A percentile compares a stretch with the other conserved stretches of the same genome.
Conservation (phyloP, 306 rosid genomes). For the Dalbergia cochinchinensis region DNA sequence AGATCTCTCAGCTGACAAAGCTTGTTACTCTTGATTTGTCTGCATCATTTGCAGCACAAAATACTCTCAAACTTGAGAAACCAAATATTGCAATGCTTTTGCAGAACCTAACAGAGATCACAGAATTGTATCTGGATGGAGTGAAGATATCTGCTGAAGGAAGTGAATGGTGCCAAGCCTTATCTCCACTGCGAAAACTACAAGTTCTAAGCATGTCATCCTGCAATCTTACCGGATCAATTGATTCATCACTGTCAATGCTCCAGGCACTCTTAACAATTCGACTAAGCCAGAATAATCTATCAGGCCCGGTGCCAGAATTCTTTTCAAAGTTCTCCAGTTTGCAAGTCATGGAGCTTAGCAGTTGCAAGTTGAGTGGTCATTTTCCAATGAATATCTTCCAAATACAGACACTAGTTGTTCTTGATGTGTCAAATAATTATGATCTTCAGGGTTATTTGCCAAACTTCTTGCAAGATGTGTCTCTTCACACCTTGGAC, state of each 20-base stretch:
- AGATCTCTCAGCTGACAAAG: slow-evolving; percentile 46
- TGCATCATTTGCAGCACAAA: neutral
- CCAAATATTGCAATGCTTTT: slow-evolving; percentile 36
- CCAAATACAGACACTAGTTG: neutral
- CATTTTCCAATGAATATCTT: slow-evolving; percentile 36
- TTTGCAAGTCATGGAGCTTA: slow-evolving; percentile 28
- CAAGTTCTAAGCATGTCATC: slow-evolving; percentile 44
- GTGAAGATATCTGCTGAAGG: slow-evolving; percentile 48
- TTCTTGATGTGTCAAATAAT: slow-evolving; percentile 43
- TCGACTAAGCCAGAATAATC: slow-evolving; percentile 26
- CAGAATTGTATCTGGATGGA: slow-evolving; percentile 55
- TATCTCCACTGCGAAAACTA: slow-evolving; percentile 30
- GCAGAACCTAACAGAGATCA: slow-evolving; percentile 47
- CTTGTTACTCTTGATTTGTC: slow-evolving; percentile 40
- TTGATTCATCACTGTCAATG: slow-evolving; percentile 43
- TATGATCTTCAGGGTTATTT: slow-evolving; percentile 34
- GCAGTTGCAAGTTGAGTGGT: neutral
- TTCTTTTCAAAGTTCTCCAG: slow-evolving; percentile 34
- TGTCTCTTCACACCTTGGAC: slow-evolving; percentile 30
- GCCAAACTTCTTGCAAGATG: slow-evolving; percentile 40
- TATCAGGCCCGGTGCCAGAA: slow-evolving; percentile 39
- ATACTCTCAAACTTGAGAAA: slow-evolving; percentile 34
- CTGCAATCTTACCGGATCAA: slow-evolving; percentile 46
- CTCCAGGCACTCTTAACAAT: slow-evolving; percentile 2
- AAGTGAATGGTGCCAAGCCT: slow-evolving; percentile 51